These are phyloP conservation scores for Hemerocallis citrina DNA, from an alignment of 106 monocot species.

Conservation along the genomic window DNA sequence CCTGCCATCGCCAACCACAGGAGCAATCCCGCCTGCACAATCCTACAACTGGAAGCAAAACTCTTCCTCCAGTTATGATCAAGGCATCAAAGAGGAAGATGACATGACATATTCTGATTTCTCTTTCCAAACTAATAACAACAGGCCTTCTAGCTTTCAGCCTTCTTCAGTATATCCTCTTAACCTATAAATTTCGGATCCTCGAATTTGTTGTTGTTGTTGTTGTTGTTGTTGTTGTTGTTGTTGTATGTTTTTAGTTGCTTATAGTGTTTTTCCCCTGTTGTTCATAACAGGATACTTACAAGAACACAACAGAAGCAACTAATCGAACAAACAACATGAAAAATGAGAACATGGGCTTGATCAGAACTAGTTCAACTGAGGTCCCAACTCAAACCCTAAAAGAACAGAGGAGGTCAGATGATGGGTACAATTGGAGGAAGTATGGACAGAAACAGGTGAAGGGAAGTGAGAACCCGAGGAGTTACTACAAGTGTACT, in stretches of 20 bases:
- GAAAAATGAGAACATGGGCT: neutral
- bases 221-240: too few relatives aligned
- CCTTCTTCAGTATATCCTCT: neutral
- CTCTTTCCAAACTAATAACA: constrained; percentile 36
- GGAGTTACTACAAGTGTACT: constrained; percentile 58
- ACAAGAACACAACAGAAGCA: neutral
- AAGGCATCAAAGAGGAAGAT: constrained; percentile 34
- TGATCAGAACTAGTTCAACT: constrained; percentile 10
- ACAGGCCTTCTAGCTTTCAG: neutral
- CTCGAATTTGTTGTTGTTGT: neutral
- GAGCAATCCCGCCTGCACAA: constrained; percentile 24
- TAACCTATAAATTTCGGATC: neutral
- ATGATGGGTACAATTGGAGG: constrained; percentile 57
- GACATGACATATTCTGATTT: constrained; percentile 30
- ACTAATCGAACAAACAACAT: constrained; percentile 5
- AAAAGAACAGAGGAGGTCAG: constrained; percentile 23
- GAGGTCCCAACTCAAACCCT: constrained; percentile 8
- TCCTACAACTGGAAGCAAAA: constrained; percentile 24
- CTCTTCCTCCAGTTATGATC: constrained; percentile 5
- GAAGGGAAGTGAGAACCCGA: constrained; percentile 48
- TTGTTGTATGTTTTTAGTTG: too few relatives aligned
- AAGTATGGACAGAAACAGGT: constrained; percentile 60
- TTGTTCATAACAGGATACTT: neutral
- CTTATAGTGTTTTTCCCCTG: too few relatives aligned
- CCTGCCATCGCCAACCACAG: constrained; percentile 55